phyloP scores from a whole-genome alignment of 2,329 filamentous ascomycete species.

The Ascochyta lentis region DNA sequence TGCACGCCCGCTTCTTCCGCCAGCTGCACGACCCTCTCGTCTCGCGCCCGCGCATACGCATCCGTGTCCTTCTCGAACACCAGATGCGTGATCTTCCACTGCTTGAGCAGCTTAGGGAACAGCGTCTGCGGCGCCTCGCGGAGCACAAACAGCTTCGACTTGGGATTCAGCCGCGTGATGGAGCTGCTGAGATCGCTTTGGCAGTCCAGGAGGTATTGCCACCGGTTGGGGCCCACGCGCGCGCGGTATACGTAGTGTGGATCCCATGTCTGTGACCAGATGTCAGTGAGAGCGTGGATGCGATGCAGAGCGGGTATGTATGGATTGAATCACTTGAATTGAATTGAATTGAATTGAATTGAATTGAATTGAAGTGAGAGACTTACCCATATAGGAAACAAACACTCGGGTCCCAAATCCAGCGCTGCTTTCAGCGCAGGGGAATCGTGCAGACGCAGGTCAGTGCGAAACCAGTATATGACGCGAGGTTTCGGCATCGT shows the following conservation, averaged over 20 bases:
- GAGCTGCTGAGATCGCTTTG: constrained; percentile 72
- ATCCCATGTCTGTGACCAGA: constrained; percentile 61
- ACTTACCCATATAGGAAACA: constrained; percentile 72
- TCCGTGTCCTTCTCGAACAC: constrained; percentile 84
- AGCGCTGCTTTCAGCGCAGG: constrained; percentile 75
- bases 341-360: too few relatives aligned
- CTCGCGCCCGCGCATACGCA: constrained; percentile 70
- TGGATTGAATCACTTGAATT: too few relatives aligned
- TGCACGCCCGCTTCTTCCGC: constrained; percentile 71
- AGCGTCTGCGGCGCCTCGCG: constrained; percentile 75
- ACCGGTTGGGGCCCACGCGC: constrained; percentile 74
- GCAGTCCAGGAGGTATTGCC: constrained; percentile 76
- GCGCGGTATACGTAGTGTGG: constrained; percentile 79
- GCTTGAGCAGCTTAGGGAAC: constrained; percentile 74
- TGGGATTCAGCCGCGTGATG: constrained; percentile 72
- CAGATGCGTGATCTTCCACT: constrained; percentile 76
- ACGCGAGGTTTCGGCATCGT: constrained; percentile 59
- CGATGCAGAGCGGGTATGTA: too few relatives aligned
- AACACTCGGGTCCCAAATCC: constrained; percentile 69
- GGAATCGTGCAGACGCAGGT: constrained; percentile 78
- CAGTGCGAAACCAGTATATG: constrained; percentile 81
- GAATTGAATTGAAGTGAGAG: too few relatives aligned
- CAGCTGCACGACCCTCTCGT: constrained; percentile 64
- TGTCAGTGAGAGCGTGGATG: too few relatives aligned
- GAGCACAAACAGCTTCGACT: constrained; percentile 74